Evolutionary conservation across 2,329 filamentous ascomycete species (phyloP).

Genomic region (Neurospora sp.): DNA sequence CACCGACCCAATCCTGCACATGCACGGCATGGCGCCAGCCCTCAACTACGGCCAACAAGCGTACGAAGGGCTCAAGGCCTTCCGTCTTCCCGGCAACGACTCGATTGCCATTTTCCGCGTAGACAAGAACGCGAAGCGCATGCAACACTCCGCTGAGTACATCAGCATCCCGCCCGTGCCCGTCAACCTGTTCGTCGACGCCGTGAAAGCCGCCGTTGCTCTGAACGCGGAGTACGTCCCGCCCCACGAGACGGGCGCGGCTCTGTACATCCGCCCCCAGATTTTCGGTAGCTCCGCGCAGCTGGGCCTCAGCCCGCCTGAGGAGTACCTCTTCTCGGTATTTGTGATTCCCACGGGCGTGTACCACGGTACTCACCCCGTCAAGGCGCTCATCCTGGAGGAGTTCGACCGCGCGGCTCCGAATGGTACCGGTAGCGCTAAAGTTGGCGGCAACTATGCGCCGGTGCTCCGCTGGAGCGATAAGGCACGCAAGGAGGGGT

Average conservation of each 20-base stretch:
- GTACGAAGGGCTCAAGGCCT: conserved; percentile 97
- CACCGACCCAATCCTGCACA: conserved; percentile 69
- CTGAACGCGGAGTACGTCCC: conserved; percentile 88
- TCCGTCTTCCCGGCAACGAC: conserved; percentile 61
- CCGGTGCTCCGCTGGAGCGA: conserved; percentile 85
- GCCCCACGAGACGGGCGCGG: conserved; percentile 76
- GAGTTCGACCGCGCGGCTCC: conserved; percentile 93
- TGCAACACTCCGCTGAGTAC: conserved; percentile 76
- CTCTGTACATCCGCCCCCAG: conserved; percentile 86
- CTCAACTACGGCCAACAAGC: conserved; percentile 97
- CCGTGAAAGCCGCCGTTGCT: conserved; percentile 70
- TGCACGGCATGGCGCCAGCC: conserved; percentile 91
- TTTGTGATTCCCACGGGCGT: conserved; percentile 88
- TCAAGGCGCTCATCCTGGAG: conserved; percentile 81
- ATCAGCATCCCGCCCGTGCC: conserved; percentile 78
- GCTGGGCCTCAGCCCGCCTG: conserved; percentile 73
- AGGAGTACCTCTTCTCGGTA: conserved; percentile 86
- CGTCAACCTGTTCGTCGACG: conserved; percentile 62
- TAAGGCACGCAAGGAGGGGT: conserved; percentile 66
- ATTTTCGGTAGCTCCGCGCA: conserved; percentile 83
- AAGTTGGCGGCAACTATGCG: conserved; percentile 92
- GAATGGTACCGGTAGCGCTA: conserved; percentile 80
- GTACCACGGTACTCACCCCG: conserved; percentile 82
- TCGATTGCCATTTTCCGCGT: conserved; percentile 82
- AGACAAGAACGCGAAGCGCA: conserved; percentile 68